Evolutionary conservation across 2,329 filamentous ascomycete species (phyloP), one percentile per base, ranked within the genome.

Genomic region (Fusarium chaquense): DNA sequence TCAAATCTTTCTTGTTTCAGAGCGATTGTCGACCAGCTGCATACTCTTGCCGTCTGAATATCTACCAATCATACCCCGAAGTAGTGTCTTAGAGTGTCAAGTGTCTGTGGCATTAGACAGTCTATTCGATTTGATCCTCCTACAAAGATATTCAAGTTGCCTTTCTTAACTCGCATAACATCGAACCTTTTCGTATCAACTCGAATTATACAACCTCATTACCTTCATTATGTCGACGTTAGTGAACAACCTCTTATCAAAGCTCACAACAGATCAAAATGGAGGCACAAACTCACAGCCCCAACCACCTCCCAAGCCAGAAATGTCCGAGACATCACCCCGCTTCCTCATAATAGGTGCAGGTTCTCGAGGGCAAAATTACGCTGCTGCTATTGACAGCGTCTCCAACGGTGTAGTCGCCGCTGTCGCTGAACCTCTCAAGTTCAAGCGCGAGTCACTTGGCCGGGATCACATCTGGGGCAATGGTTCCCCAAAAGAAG

Each of bases 321-420:
- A 80, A 44, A 79, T 82, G 76, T 86, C 86, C 5, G 76, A 79
- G 8, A 81, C 76, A 33, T 85, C 88, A 26, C 87, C 90, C 5
- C 88, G 90, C 52, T 88, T 97, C 74, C 84, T 97, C 58, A 87
- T 97, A 74, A 90, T 97, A 72, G 94, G 94, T 22, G 93, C 93
- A 10, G 93, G 94, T 35, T 93, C 91, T 49, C 89, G 94, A 36
- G 94, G 94, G 16, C 85, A 87, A 53, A 87, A 89, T 32, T 97
- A 97, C 77, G 92, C 91, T 33, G 83, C 85, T 62, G 90, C 90
- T 54, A 89, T 93, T 11, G 79, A 82, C n/a, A 83, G 84, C 18
- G 88, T 87, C 20, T 90, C 87, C 63, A 86, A 89, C 69, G 93
- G 91, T 8, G 77, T 90, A 33, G 87, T 98, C 63, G 87, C 86